phyloP scores from a whole-genome alignment of 257 asterid genomes.

The Eustoma russellianum region DNA sequence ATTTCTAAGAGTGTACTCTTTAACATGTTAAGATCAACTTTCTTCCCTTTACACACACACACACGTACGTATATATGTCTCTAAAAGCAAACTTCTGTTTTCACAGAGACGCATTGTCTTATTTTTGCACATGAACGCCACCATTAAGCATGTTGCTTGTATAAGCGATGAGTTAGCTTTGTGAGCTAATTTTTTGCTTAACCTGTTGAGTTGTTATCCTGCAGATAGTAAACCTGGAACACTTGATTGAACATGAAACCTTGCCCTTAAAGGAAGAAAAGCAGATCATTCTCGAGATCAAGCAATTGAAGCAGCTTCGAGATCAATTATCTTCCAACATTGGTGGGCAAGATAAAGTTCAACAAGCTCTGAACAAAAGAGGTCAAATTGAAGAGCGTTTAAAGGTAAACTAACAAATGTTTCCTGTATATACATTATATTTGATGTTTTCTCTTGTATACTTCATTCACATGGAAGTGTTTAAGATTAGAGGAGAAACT shows the following conservation, averaged over 20 bases:
- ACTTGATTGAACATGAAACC: conserved; percentile 83
- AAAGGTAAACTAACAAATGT: conserved; percentile 38
- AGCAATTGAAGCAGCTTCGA: conserved; percentile 81
- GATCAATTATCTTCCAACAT: conserved; percentile 73
- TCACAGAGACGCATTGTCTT: no score
- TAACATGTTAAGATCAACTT: no score
- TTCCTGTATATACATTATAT: background rate
- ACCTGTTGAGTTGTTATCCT: background rate
- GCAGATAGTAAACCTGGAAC: conserved; percentile 65
- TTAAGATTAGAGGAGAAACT: background rate
- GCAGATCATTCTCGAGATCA: conserved; percentile 72
- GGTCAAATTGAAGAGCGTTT: conserved; percentile 63
- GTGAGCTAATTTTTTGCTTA: background rate
- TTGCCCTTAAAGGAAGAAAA: conserved; percentile 80
- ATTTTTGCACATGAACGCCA: background rate
- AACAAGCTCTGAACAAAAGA: conserved; percentile 73
- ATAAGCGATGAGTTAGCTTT: no score
- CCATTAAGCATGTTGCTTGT: background rate
- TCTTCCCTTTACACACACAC: no score
- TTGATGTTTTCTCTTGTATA: background rate
- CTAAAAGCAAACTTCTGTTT: background rate
- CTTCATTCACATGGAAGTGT: background rate
- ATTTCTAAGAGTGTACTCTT: no score
- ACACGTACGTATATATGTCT: no score
- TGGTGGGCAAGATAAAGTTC: conserved; percentile 81